Percentiles rank a stretch among this genome's conserved stretches.
phyloP scores from a whole-genome alignment of 2,329 filamentous ascomycete genomes.

The Byssochlamys sp. region DNA sequence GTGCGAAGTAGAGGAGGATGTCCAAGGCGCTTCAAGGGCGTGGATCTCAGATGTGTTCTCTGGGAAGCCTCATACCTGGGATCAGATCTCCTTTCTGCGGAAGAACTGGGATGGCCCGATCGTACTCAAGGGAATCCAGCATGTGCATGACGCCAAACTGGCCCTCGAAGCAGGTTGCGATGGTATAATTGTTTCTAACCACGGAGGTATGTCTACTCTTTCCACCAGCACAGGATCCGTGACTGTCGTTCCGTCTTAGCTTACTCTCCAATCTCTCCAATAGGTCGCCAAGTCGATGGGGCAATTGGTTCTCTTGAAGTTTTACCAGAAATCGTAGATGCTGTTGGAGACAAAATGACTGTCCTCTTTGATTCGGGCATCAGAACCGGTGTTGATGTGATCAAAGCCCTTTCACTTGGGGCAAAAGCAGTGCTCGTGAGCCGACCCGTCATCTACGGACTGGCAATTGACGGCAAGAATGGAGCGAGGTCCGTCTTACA shows the following conservation, averaged over 20 bases:
- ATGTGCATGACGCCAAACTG: conserved; percentile 39
- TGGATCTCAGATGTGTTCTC: conserved; percentile 49
- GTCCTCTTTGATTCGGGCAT: conserved; percentile 46
- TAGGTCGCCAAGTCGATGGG: conserved; percentile 42
- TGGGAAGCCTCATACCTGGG: conserved; percentile 49
- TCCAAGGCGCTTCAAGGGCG: conserved; percentile 40
- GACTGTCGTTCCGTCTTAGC: neutral
- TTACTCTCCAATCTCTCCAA: neutral
- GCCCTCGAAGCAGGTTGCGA: conserved; percentile 38
- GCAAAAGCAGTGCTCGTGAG: conserved; percentile 51
- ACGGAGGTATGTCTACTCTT: conserved; percentile 32
- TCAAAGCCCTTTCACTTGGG: conserved; percentile 46
- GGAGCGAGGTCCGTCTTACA: conserved; percentile 46
- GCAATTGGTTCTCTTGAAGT: conserved; percentile 44
- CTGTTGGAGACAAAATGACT: conserved; percentile 41
- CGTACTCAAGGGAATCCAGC: conserved; percentile 51
- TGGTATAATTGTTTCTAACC: conserved; percentile 45
- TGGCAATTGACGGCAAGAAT: conserved; percentile 46
- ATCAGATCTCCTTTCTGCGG: conserved; percentile 50
- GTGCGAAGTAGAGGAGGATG: conserved; percentile 38
- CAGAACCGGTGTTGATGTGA: conserved; percentile 40
- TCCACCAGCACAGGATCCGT: neutral
- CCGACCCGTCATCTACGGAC: conserved; percentile 49
- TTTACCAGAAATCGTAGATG: conserved; percentile 52
- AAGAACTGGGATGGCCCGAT: conserved; percentile 56